Evolutionary conservation across 352 stramenopile species (phyloP).

Genomic region (Globisporangium apiculatum): DNA sequence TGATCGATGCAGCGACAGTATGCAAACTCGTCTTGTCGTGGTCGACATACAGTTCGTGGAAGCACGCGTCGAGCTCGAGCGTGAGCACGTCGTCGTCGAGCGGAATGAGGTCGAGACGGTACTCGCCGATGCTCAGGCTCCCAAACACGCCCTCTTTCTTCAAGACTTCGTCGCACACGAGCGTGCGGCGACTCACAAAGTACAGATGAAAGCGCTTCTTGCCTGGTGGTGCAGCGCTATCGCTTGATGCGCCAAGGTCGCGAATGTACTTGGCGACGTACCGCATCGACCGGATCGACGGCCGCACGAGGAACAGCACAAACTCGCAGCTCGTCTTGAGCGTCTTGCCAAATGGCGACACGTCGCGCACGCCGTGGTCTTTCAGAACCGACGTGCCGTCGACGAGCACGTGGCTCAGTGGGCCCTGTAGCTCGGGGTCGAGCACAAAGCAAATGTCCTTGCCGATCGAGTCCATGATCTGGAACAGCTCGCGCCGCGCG

Average conservation of each 20-base stretch:
- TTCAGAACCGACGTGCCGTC: slow-evolving; percentile 82
- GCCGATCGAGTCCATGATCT: slow-evolving; percentile 75
- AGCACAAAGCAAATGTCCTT: slow-evolving; percentile 87
- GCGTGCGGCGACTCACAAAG: slow-evolving; percentile 86
- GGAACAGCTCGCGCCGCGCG: slow-evolving; percentile 76
- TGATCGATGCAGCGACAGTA: slow-evolving; percentile 82
- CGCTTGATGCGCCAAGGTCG: slow-evolving; percentile 25
- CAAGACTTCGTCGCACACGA: slow-evolving; percentile 88
- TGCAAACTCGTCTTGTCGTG: slow-evolving; percentile 86
- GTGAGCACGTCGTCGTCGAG: slow-evolving; percentile 93
- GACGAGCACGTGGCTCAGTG: slow-evolving; percentile 82
- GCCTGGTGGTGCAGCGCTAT: slow-evolving; percentile 13
- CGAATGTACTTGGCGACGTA: slow-evolving; percentile 77
- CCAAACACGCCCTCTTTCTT: slow-evolving; percentile 88
- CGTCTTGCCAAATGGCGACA: slow-evolving; percentile 73
- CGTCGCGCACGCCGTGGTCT: slow-evolving; percentile 81
- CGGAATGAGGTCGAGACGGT: slow-evolving; percentile 93
- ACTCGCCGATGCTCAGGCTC: slow-evolving; percentile 82
- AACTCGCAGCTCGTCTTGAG: slow-evolving; percentile 82
- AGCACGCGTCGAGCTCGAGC: slow-evolving; percentile 88
- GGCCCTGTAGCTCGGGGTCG: slow-evolving; percentile 73
- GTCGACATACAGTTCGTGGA: slow-evolving; percentile 85
- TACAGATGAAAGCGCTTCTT: slow-evolving; percentile 87
- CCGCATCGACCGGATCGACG: slow-evolving; percentile 65
- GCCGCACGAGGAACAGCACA: slow-evolving; percentile 86